These are phyloP conservation scores for Polyplosphaeria fusca DNA, from an alignment of 495 filamentous ascomycete species.

Conservation along the genomic window DNA sequence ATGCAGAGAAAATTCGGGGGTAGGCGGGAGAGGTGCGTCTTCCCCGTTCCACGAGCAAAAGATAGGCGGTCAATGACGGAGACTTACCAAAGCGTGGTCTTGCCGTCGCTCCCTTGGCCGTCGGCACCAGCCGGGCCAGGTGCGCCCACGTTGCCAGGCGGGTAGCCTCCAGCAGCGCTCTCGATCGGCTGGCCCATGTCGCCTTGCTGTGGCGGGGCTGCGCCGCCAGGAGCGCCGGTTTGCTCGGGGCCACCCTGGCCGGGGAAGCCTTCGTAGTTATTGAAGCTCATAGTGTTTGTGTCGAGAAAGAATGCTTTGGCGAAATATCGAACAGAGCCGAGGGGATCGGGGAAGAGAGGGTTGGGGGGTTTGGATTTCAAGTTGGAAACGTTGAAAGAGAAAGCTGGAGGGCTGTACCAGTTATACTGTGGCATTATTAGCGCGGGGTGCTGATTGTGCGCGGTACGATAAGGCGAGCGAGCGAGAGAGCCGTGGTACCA, in stretches of 20 bases:
- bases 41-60: not conserved
- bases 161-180: constrained; percentile 54
- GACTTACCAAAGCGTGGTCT: constrained; percentile 79
- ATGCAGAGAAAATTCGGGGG: not conserved
- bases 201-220: constrained; percentile 33
- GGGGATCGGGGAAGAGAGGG: too few relatives aligned
- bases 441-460: too few relatives aligned
- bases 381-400: too few relatives aligned
- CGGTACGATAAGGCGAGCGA: too few relatives aligned
- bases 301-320: too few relatives aligned
- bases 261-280: constrained; percentile 38
- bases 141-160: constrained; percentile 53
- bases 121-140: constrained; percentile 51
- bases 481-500: too few relatives aligned
- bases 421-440: too few relatives aligned
- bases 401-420: too few relatives aligned
- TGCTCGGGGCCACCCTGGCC: constrained; percentile 39
- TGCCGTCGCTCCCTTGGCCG: constrained; percentile 60
- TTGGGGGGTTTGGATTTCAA: too few relatives aligned
- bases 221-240: constrained; percentile 27
- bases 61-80: too few relatives aligned
- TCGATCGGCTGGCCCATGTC: constrained; percentile 50
- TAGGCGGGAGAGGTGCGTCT: not conserved
- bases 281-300: constrained; percentile 33
- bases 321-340: too few relatives aligned